Conservation (phyloP, 371 early-diverging fungal genomes). For the Batkoa obscura region DNA sequence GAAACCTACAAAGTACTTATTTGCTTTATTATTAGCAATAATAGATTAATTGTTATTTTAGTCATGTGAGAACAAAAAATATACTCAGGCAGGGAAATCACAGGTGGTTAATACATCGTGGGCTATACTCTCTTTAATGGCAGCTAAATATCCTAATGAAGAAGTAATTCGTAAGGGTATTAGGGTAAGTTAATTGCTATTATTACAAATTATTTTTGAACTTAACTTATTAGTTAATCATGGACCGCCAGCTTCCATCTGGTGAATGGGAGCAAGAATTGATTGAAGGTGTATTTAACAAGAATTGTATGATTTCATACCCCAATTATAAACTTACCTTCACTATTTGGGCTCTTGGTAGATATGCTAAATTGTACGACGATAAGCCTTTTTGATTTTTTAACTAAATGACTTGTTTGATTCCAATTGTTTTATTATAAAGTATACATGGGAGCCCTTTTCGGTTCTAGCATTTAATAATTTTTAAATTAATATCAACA, state of each 20-base stretch:
- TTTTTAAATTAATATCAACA: too few relatives aligned
- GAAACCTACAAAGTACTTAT: conserved; percentile 57
- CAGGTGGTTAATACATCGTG: conserved; percentile 89
- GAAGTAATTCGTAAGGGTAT: conserved; percentile 56
- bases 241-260: conserved; percentile 62
- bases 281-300: conserved; percentile 96
- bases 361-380: conserved; percentile 47
- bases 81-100: conserved; percentile 36
- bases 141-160: conserved; percentile 67
- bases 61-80: conserved; percentile 54
- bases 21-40: background rate
- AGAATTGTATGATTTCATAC: conserved; percentile 81
- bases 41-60: conserved; percentile 8
- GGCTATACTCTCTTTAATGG: conserved; percentile 70
- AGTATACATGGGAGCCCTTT: too few relatives aligned
- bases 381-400: too few relatives aligned
- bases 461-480: too few relatives aligned
- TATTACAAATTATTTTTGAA: background rate
- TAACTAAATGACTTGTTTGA: too few relatives aligned
- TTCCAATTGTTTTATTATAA: too few relatives aligned
- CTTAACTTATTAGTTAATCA: conserved; percentile 30
- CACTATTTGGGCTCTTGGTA: conserved; percentile 87
- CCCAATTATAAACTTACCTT: conserved; percentile 92
- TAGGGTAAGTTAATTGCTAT: conserved; percentile 13
- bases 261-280: conserved; percentile 93